Conservation (phyloP, 2,329 filamentous ascomycete genomes). For the Trichoderma arundinaceum region DNA sequence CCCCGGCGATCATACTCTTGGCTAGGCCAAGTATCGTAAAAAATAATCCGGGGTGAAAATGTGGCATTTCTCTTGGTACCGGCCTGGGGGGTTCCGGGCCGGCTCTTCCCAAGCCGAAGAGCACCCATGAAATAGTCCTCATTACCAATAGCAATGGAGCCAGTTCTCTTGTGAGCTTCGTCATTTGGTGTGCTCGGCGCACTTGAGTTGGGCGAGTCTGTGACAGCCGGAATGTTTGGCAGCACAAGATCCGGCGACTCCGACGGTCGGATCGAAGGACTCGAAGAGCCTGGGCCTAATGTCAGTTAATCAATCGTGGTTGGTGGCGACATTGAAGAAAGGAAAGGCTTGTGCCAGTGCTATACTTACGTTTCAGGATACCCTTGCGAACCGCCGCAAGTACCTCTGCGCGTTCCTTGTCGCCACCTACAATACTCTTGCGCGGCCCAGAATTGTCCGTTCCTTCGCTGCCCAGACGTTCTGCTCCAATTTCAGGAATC, state of each 20-base stretch:
- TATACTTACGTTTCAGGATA: constrained; percentile 80
- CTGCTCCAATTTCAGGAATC: constrained; percentile 51
- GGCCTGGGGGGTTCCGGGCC: constrained; percentile 77
- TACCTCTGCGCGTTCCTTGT: constrained; percentile 88
- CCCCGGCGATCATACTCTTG: constrained; percentile 95
- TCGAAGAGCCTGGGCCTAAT: constrained; percentile 62
- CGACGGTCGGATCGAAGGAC: constrained; percentile 66
- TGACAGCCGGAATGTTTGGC: constrained; percentile 66
- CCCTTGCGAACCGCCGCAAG: constrained; percentile 92
- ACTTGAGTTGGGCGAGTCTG: constrained; percentile 82
- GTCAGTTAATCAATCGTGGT: constrained; percentile 34
- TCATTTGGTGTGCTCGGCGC: constrained; percentile 88
- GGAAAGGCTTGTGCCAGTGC: background rate
- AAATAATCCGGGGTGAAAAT: constrained; percentile 92
- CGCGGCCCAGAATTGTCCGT: constrained; percentile 68
- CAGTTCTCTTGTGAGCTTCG: constrained; percentile 68
- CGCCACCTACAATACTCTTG: constrained; percentile 89
- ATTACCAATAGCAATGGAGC: constrained; percentile 74
- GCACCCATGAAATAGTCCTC: constrained; percentile 91
- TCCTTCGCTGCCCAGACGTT: constrained; percentile 61
- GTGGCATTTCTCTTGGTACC: constrained; percentile 67
- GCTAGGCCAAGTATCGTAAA: constrained; percentile 95
- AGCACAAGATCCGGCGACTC: constrained; percentile 65
- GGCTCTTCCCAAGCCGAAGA: constrained; percentile 78
- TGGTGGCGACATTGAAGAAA: background rate